phyloP scores from a whole-genome alignment of 164 flowering plant genomes.

The Tinospora cordifolia region DNA sequence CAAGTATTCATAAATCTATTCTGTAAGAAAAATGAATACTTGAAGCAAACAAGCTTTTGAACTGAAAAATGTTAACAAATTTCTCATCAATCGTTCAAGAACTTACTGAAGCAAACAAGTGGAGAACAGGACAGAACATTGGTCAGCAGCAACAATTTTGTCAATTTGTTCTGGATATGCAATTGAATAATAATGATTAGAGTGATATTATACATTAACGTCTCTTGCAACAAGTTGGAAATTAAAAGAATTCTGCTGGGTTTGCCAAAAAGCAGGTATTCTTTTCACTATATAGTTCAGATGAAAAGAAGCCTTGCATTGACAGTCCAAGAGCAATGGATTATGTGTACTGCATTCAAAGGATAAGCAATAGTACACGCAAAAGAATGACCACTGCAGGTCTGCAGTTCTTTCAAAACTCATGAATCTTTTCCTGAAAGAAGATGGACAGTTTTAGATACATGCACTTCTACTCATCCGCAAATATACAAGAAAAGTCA shows the following conservation, averaged over 20 bases:
- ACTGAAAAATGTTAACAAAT: too few relatives aligned
- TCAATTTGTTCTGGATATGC: too few relatives aligned
- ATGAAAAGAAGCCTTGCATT: background rate
- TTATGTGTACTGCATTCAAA: background rate
- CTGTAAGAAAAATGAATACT: too few relatives aligned
- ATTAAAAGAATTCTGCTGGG: background rate
- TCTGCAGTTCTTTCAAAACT: background rate
- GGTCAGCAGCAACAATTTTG: too few relatives aligned
- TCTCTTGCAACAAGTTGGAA: background rate
- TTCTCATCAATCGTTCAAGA: background rate
- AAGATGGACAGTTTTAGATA: background rate
- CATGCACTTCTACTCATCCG: background rate
- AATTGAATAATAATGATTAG: too few relatives aligned
- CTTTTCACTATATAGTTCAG: background rate
- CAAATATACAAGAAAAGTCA: background rate
- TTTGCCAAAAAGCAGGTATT: background rate
- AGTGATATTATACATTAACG: background rate
- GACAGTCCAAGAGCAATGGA: background rate
- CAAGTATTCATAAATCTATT: too few relatives aligned
- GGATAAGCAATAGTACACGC: background rate
- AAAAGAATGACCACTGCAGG: background rate
- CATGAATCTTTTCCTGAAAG: background rate
- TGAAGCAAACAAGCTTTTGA: too few relatives aligned
- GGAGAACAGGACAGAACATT: background rate
- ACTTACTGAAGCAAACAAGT: background rate